Percentiles rank a stretch among this genome's conserved stretches.
These are phyloP conservation scores for Fusarium decemcellulare DNA, from an alignment of 2,329 filamentous ascomycete genomes.

Conservation along the genomic window DNA sequence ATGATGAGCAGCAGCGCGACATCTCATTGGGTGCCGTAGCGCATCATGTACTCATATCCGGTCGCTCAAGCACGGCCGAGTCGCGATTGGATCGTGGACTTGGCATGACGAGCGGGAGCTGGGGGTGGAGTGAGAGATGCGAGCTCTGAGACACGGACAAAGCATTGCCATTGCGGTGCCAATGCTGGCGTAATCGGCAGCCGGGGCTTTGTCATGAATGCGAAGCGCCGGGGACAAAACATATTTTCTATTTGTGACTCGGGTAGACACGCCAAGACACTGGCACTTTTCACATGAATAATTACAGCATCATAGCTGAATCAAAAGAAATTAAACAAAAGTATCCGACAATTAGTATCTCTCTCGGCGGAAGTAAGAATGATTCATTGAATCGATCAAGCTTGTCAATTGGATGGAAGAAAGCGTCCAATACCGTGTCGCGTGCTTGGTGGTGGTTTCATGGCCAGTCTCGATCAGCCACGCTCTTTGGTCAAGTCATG, in stretches of 20 bases:
- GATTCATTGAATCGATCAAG: too few species aligned
- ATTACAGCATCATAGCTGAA: neutral
- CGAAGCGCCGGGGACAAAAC: conserved; percentile 25
- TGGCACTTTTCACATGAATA: conserved; percentile 18
- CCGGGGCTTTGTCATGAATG: conserved; percentile 22
- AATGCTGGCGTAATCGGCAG: conserved; percentile 24
- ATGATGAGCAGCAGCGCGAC: conserved; percentile 15
- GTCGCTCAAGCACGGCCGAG: conserved; percentile 3
- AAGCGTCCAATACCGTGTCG: conserved; percentile 36
- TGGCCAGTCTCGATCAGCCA: conserved; percentile 39
- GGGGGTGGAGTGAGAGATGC: conserved; percentile 25
- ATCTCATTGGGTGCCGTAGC: conserved; percentile 8
- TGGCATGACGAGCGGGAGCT: conserved; percentile 33
- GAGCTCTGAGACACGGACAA: conserved; percentile 21
- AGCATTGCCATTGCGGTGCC: conserved; percentile 4
- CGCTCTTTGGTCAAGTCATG: conserved; percentile 22
- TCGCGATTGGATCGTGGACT: conserved; percentile 13
- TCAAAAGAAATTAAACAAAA: neutral
- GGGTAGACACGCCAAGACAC: conserved; percentile 11
- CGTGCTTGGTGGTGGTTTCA: conserved; percentile 22
- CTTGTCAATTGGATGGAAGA: neutral
- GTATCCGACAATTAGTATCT: too few species aligned
- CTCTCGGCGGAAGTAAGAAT: too few species aligned
- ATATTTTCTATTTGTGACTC: conserved; percentile 2
- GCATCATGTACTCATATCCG: conserved; percentile 10